Evolutionary conservation across 208 protist species (phyloP), one percentile per base, ranked within the genome.

Genomic region (Leishmania tarentolae): DNA sequence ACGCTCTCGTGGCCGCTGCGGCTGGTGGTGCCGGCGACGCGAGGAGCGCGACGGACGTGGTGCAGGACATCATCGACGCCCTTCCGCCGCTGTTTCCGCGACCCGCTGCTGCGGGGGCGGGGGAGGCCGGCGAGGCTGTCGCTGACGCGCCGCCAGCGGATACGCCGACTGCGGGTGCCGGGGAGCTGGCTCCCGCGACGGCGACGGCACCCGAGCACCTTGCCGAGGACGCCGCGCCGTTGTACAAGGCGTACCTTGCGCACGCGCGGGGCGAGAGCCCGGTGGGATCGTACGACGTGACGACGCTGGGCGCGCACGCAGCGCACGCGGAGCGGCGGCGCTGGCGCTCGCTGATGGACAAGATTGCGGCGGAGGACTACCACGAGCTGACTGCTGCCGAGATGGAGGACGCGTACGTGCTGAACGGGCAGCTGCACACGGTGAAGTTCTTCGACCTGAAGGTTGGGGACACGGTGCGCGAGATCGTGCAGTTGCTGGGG

Each of bases 391-490:
- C 87, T 0, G 65, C 78, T 28, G 83, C 82, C 11, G 92, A 97
- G 65, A 77, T 92, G 15, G 76, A 86, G 71, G 90, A 92, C 74
- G 94, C 94, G 3, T 44, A 86, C 35, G 83, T 90, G 53, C 86
- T 97, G 8, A 92, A 96, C 66, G 75, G 90, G 52, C 92, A 97
- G 82, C 86, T 97, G 61, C 94, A 96, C 86, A 95, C 92, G 17
- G 84, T 95, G 35, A 97, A 97, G 79, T 96, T 97, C 74, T 90
- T 96, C 76, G 94, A 97, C 78, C 68, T 96, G 63, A 96, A 96
- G 84, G 84, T 97, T 52, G 94, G 94, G 35, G 94, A 97, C 78
- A 92, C 91, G 31, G 87, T 95, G 75, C 81, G 90, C 31, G 94
- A 97, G 77, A 93, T 97, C 46, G 68, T 97, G 83, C 86, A 91